Percentiles rank a stretch among this genome's conserved stretches.
Evolutionary conservation across 768 basidiomycete genomes (phyloP).

Genomic region (Russula vinacea): DNA sequence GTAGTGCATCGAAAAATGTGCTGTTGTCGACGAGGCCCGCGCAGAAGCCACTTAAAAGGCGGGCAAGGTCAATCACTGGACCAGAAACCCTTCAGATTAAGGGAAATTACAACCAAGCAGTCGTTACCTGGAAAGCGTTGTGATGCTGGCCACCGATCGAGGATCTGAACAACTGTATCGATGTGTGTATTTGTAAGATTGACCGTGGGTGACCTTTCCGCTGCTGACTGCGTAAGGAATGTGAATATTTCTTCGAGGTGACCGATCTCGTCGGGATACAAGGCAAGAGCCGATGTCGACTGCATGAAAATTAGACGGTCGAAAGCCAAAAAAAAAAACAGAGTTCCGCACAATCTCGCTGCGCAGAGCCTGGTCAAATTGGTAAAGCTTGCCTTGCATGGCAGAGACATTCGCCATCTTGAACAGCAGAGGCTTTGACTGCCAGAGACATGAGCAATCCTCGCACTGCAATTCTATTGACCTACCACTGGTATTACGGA

Average conservation of each 20-base stretch:
- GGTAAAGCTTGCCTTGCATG: conserved; percentile 73
- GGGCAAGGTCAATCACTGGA: conserved; percentile 80
- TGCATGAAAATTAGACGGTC: conserved; percentile 34
- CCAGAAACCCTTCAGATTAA: conserved; percentile 8
- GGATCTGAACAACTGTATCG: conserved; percentile 58
- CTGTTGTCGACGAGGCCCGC: conserved; percentile 50
- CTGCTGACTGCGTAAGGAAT: conserved; percentile 52
- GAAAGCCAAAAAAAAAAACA: conserved; percentile 6
- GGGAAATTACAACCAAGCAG: background rate
- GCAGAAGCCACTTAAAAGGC: conserved; percentile 67
- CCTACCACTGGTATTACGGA: conserved; percentile 29
- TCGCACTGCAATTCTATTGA: background rate
- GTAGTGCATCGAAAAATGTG: conserved; percentile 57
- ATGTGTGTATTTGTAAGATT: conserved; percentile 49
- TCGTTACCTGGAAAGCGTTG: conserved; percentile 68
- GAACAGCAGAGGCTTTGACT: conserved; percentile 72
- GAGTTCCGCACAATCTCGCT: conserved; percentile 61
- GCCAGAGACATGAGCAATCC: background rate
- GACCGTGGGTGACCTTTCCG: conserved; percentile 36
- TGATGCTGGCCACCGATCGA: conserved; percentile 71
- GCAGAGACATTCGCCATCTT: conserved; percentile 78
- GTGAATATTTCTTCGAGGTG: conserved; percentile 61
- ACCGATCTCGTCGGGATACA: conserved; percentile 60
- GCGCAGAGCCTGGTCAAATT: conserved; percentile 66
- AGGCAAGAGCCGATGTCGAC: conserved; percentile 69